These are phyloP conservation scores for Spergularia azorica DNA, from an alignment of 179 eudicot species.

Conservation along the genomic window DNA sequence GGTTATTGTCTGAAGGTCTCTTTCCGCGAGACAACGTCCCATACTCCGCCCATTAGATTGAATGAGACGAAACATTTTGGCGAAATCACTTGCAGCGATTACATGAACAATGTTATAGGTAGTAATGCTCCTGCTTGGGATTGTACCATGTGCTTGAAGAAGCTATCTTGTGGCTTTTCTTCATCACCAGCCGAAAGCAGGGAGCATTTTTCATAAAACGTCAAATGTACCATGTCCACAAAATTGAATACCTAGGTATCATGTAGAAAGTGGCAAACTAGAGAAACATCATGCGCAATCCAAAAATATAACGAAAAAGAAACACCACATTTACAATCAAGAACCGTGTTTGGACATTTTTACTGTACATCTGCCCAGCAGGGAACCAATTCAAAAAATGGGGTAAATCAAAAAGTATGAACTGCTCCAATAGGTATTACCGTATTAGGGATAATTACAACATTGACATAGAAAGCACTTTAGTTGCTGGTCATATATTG, in stretches of 20 bases:
- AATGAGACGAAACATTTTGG: slow-evolving; percentile 37
- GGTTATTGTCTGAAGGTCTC: slow-evolving; percentile 36
- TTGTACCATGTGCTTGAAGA: slow-evolving; percentile 58
- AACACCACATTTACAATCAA: no score
- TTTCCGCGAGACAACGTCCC: slow-evolving; percentile 43
- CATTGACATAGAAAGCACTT: slow-evolving; percentile 23
- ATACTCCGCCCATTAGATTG: slow-evolving; percentile 48
- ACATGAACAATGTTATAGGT: slow-evolving; percentile 13
- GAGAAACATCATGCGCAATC: no score
- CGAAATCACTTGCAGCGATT: slow-evolving; percentile 40
- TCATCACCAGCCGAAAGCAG: slow-evolving; percentile 31
- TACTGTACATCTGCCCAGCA: no score
- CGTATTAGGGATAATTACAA: slow-evolving; percentile 27
- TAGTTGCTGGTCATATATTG: slow-evolving; percentile 8
- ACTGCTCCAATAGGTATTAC: neutral
- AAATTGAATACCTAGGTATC: no score
- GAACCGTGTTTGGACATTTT: no score
- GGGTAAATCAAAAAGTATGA: neutral
- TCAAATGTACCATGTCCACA: no score
- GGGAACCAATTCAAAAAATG: neutral
- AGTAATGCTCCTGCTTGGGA: slow-evolving; percentile 31
- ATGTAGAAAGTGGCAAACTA: no score
- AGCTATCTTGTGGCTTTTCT: slow-evolving; percentile 53
- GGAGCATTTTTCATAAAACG: no score
- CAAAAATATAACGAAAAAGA: no score